Percentiles rank a stretch among this genome's conserved stretches.
These are phyloP conservation scores for Cyberlindnera bimundalis DNA, from an alignment of 805 yeast genomes.

Conservation along the genomic window DNA sequence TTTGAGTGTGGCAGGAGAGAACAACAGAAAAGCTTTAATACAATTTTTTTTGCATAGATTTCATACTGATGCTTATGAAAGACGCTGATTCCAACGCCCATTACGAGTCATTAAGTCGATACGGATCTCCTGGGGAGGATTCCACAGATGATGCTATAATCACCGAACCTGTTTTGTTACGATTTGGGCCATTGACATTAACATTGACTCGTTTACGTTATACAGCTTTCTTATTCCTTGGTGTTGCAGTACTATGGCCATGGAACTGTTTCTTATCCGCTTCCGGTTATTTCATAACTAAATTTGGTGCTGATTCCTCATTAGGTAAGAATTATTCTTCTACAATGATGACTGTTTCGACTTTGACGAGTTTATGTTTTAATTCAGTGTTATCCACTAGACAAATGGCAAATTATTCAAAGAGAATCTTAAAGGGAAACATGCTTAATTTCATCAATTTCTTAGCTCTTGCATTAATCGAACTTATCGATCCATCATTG, in stretches of 20 bases:
- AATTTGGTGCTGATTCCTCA: constrained; percentile 50
- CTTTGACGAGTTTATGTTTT: constrained; percentile 58
- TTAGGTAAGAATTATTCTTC: constrained; percentile 65
- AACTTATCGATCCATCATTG: constrained; percentile 20
- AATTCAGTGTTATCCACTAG: constrained; percentile 61
- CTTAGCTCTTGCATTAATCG: constrained; percentile 27
- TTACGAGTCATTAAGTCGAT: constrained; percentile 9
- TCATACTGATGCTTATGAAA: constrained; percentile 8
- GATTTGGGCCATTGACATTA: constrained; percentile 2
- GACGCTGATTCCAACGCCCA: constrained; percentile 10
- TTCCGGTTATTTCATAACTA: constrained; percentile 65
- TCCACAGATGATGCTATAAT: background rate
- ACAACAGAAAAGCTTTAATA: no score
- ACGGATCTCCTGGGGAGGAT: constrained; percentile 4
- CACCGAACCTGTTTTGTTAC: constrained; percentile 1
- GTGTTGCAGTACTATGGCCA: constrained; percentile 88
- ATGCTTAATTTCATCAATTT: constrained; percentile 56
- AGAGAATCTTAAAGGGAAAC: constrained; percentile 61
- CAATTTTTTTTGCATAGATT: no score
- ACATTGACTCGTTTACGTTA: constrained; percentile 11
- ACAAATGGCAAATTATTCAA: constrained; percentile 56
- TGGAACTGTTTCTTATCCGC: constrained; percentile 94
- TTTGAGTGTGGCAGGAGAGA: no score
- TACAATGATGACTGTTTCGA: constrained; percentile 85
- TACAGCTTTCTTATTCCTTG: constrained; percentile 40